Conservation (phyloP, 305 asterid species). For the Ajuga reptans region DNA sequence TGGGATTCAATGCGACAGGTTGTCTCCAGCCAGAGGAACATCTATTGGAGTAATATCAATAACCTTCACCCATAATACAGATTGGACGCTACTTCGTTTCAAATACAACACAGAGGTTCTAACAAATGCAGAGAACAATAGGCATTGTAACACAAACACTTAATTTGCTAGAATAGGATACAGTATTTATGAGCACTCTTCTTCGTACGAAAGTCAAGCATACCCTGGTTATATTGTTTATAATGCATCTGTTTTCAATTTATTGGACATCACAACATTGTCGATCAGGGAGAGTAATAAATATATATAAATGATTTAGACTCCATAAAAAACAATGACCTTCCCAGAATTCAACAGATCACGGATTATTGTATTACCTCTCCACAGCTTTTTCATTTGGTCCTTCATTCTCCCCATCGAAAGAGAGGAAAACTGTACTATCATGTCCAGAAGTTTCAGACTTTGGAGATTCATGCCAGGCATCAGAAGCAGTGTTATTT, state of each 20-base stretch:
- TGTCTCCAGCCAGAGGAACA: no score
- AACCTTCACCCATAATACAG: conserved; percentile 1
- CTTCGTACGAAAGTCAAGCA: not conserved
- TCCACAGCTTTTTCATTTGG: conserved; percentile 91
- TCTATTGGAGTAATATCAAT: not conserved
- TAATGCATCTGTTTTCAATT: not conserved
- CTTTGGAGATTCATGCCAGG: conserved; percentile 57
- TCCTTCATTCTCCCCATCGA: conserved; percentile 92
- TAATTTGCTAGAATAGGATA: not conserved
- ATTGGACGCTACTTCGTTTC: not conserved
- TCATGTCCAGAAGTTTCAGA: conserved; percentile 49
- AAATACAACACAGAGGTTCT: conserved; percentile 1
- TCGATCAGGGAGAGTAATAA: not conserved
- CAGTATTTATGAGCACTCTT: not conserved
- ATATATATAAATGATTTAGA: not conserved
- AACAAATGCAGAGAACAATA: not conserved
- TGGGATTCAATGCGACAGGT: no score
- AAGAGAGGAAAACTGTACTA: conserved; percentile 68
- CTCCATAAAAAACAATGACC: not conserved
- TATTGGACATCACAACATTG: not conserved
- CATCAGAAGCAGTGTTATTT: conserved; percentile 39
- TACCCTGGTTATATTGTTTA: conserved; percentile 1
- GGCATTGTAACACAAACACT: not conserved
- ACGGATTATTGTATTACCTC: conserved; percentile 38
- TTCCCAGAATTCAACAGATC: conserved; percentile 11